Base-by-base conservation (phyloP, 2,329 filamentous ascomycete genomes). In the Aureobasidium subglaciale region DNA sequence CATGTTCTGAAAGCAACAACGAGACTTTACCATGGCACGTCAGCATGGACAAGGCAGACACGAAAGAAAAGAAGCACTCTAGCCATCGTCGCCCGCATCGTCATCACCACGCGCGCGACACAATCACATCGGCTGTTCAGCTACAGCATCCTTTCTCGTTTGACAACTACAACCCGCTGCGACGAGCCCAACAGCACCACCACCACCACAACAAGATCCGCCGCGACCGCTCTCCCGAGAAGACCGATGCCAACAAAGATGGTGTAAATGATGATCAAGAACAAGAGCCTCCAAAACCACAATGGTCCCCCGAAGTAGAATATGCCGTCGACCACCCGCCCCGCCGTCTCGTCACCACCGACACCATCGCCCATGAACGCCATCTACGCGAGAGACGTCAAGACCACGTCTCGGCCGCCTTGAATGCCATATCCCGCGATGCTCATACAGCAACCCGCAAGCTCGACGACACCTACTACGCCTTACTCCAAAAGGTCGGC, bases 381-480 rank as follows among this genome's bases (percentile, higher is more conserved):
- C 63, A 60, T 41, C 70, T 63, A 61, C 68, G 68, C 63, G 71
- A 55, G 65, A 71, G 64, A 62, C 67, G 74, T 64, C 66, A 63
- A 63, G 64, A 62, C 45, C 69, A 75, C 50, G 66, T 77, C 8
- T 67, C 69, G 6, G 57, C 63, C 18, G 69, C 71, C 20, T 63
- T 78, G 9, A 69, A 72, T 50, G 62, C 60, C 46, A 74, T 90
- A 10, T 78, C 78, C 62, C 72, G 77, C 29, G 78, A 84, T 66
- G 86, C 86, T 20, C 77, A 82, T 55, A 71, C 76, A 20, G 82
- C 84, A 22, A 87, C 84, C 15, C 77, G 79, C 58, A 79, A 79
- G 30, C 79, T 92, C 38, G 87, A 91, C 67, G 81, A 86, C 57
- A 85, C 85, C 3, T 91, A 90, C 71, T 87, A 87, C 60, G 80